Evolutionary conservation across 257 asterid genomes (phyloP).

Genomic region (Voacanga thouarsii): DNA sequence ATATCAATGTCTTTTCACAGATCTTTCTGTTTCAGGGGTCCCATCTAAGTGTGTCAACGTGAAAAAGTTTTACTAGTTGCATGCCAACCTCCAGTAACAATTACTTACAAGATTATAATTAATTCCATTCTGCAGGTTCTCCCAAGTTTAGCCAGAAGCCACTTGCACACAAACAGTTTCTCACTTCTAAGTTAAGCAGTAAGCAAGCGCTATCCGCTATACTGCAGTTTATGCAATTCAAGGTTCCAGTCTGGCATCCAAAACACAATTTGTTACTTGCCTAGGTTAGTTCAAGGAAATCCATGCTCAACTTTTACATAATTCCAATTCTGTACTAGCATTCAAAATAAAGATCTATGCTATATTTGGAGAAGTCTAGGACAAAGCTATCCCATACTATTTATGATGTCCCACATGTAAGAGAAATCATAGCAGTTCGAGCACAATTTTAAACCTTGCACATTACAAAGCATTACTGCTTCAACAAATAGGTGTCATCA

Average conservation of each 20-base stretch:
- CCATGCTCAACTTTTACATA: neutral
- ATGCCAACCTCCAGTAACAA: neutral
- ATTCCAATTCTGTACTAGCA: neutral
- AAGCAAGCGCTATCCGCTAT: neutral
- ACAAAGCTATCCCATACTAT: neutral
- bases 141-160: constrained; percentile 1
- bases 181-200: neutral
- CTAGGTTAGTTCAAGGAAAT: neutral
- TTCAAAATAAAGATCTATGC: neutral
- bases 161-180: neutral
- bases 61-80: neutral
- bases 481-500: neutral
- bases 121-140: constrained; percentile 9
- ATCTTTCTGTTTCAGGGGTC: neutral
- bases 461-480: neutral
- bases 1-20: neutral
- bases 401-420: neutral
- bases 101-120: constrained; percentile 1
- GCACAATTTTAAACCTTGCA: neutral
- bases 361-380: neutral
- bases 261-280: neutral
- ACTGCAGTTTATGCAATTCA: constrained; percentile 4
- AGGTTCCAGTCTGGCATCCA: neutral
- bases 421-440: neutral
- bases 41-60: neutral